A percentile compares a stretch with the other conserved stretches of the same genome.
Evolutionary conservation across 2,329 filamentous ascomycete genomes (phyloP).

Genomic region (Verticillium tricorpus): DNA sequence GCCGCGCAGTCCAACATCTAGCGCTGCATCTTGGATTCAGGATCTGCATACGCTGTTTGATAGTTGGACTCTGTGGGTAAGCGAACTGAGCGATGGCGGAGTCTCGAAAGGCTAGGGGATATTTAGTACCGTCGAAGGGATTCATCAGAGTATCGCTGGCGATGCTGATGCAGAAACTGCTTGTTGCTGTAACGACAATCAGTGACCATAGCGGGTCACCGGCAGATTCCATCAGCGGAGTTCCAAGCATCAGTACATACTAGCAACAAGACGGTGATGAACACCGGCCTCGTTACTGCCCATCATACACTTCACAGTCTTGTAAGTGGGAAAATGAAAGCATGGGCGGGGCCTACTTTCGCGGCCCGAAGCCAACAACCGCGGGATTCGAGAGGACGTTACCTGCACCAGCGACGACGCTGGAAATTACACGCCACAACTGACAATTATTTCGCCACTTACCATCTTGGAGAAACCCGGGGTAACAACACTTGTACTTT

Average conservation of each 20-base stretch:
- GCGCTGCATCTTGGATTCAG: constrained; percentile 82
- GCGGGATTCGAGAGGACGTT: constrained; percentile 99
- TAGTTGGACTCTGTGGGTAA: constrained; percentile 53
- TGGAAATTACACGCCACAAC: constrained; percentile 96
- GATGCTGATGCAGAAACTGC: no score
- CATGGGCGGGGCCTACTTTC: background rate
- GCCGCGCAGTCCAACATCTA: constrained; percentile 82
- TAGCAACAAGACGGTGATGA: no score
- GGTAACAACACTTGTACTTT: constrained; percentile 65
- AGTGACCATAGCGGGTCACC: no score
- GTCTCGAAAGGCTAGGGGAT: no score
- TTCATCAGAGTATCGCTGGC: no score
- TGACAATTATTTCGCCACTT: constrained; percentile 80
- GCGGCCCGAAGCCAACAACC: constrained; percentile 62
- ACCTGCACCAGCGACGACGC: constrained; percentile 90
- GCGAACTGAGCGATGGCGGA: background rate
- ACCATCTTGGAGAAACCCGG: constrained; percentile 93
- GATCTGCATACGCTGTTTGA: constrained; percentile 99
- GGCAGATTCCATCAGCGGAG: no score
- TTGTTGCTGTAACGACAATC: no score
- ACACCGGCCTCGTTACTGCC: no score
- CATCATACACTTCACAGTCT: no score
- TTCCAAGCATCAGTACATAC: no score
- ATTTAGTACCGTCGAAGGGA: no score
- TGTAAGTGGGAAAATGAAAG: no score